Base-by-base conservation (phyloP, 2,329 filamentous ascomycete genomes). In the Metarhizium humberi region DNA sequence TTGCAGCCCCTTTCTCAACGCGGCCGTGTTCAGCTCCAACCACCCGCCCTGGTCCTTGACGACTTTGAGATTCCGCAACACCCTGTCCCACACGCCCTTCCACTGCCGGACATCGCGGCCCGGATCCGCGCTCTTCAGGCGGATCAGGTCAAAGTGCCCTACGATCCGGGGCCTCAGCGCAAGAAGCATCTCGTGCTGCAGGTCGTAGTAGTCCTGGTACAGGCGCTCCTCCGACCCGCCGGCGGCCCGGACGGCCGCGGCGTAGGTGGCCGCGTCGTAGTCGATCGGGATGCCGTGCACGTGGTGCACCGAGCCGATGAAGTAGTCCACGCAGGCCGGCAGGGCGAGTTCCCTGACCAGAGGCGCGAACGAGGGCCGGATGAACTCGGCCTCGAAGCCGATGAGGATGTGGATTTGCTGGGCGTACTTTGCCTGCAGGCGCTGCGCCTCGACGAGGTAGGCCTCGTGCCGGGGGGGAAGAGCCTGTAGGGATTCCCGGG, bases 341-440 rank as follows among this genome's bases (percentile, higher is more conserved):
- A 86, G 73, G 10, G 76, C 68, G 20, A 90, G 76, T 3, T 90
- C 78, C 11, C 69, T 62, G 56, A 95, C 85, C 50, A 87, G 73
- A 2, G 74, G 59, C 0, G 69, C 71, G 62, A 85, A 82, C 3
- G 76, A 78, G 0, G 86, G 78, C 6, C 92, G 85, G 68, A 96
- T 94, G 85, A 90, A 99, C 69, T 99, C 94, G 54, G 84, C 82
- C 71, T 99, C 94, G 68, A 97, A 96, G 49, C 90, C 94, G 66
- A 99, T 84, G 47, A 96, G 78, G 60, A 99, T 78, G 55, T 85
- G 77, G 63, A 99, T 91, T 59, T 85, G 77, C 8, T 73, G 66
- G 6, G 81, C 77, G 72, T 96, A 96, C 60, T 79, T 80, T 3
- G 73, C 69, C 55, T 87, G 87, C 34, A 99, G 77, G 38, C 87